Conservation (phyloP, 768 basidiomycete genomes). For the Dentipellis fragilis region DNA sequence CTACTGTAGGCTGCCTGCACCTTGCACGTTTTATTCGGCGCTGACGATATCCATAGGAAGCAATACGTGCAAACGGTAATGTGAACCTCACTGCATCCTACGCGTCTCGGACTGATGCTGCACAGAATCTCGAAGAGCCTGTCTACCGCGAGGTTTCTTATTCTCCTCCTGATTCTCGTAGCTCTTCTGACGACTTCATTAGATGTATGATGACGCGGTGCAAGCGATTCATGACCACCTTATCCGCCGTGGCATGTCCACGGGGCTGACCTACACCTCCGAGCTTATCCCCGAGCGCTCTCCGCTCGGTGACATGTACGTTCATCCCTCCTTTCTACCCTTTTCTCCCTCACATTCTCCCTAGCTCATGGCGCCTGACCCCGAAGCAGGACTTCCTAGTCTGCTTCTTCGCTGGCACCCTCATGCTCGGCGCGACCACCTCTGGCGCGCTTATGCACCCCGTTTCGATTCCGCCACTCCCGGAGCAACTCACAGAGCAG, state of each 20-base stretch:
- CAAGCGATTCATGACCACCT: conserved; percentile 67
- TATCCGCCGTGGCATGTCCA: conserved; percentile 48
- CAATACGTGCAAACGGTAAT: conserved; percentile 75
- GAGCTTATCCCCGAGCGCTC: conserved; percentile 61
- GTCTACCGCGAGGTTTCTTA: conserved; percentile 63
- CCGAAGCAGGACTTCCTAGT: conserved; percentile 95
- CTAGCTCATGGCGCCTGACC: conserved; percentile 60
- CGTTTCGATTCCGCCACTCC: conserved; percentile 59
- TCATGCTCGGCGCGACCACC: conserved; percentile 81
- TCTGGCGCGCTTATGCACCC: conserved; percentile 41
- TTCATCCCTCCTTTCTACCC: neutral
- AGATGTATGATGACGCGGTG: conserved; percentile 92
- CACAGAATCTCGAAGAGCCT: conserved; percentile 58
- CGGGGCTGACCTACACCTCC: conserved; percentile 65
- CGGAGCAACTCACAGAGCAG: conserved; percentile 46
- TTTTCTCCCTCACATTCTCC: neutral
- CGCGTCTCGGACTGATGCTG: neutral
- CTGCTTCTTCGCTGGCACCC: conserved; percentile 90
- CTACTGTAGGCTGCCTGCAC: conserved; percentile 42
- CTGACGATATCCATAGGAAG: conserved; percentile 30
- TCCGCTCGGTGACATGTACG: conserved; percentile 25
- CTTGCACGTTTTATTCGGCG: neutral
- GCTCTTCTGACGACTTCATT: too few species aligned
- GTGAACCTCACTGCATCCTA: neutral
- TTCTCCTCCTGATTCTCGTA: neutral